A percentile compares a stretch with the other conserved stretches of the same genome.
These are phyloP conservation scores for Daldinia concentrica DNA, from an alignment of 495 filamentous ascomycete genomes.

Conservation along the genomic window DNA sequence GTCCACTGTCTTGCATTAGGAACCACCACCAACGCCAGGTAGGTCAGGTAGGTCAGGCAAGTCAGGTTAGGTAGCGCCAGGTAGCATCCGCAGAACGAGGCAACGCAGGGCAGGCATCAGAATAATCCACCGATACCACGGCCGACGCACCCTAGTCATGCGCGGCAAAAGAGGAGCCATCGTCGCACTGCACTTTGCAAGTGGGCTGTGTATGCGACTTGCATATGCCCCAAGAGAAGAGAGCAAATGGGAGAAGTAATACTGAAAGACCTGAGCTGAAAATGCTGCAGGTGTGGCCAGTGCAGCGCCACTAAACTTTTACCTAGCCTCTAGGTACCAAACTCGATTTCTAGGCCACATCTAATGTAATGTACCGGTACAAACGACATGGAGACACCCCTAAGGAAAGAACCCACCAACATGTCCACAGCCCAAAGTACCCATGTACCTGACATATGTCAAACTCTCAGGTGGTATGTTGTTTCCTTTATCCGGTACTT, in stretches of 20 bases:
- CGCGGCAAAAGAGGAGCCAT: conserved; percentile 44
- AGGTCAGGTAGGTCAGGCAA: conserved; percentile 3
- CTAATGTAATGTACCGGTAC: conserved; percentile 15
- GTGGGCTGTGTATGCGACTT: conserved; percentile 58
- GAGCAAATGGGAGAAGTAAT: conserved; percentile 50
- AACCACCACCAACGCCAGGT: conserved; percentile 25
- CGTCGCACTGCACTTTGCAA: conserved; percentile 12
- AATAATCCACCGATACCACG: conserved; percentile 42
- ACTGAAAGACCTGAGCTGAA: conserved; percentile 57
- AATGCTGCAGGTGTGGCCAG: conserved; percentile 53
- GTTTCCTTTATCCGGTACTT: background rate
- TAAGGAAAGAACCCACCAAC: background rate
- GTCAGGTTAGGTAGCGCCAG: conserved; percentile 16
- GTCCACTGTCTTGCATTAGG: conserved; percentile 48
- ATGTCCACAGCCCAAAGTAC: background rate
- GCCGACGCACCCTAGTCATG: conserved; percentile 45
- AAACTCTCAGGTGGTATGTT: background rate
- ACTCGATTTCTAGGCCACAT: conserved; percentile 1
- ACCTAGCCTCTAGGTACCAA: conserved; percentile 10
- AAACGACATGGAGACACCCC: background rate
- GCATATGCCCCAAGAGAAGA: conserved; percentile 50
- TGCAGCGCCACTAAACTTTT: conserved; percentile 51
- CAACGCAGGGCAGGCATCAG: conserved; percentile 36
- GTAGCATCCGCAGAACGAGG: conserved; percentile 40
- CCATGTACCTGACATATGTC: background rate